These are phyloP conservation scores for Ramalina peruviana DNA, from an alignment of 495 filamentous ascomycete genomes.

Conservation along the genomic window DNA sequence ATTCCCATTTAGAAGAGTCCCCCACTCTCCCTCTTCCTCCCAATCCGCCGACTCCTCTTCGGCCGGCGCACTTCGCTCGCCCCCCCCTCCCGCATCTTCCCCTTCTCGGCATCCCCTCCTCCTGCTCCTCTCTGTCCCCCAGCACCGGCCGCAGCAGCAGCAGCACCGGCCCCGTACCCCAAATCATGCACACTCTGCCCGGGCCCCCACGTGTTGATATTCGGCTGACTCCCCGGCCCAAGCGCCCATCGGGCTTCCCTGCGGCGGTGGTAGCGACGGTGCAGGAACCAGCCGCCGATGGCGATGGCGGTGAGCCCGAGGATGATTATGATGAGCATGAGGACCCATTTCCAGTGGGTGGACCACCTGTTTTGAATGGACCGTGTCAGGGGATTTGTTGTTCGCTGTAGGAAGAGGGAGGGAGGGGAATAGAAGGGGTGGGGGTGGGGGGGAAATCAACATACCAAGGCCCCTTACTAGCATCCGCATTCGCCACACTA, in stretches of 20 bases:
- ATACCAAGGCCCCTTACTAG: constrained; percentile 11
- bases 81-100: constrained; percentile 7
- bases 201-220: constrained; percentile 16
- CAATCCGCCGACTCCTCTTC: too few species aligned
- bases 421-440: too few species aligned
- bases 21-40: too few species aligned
- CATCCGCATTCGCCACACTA: too few species aligned
- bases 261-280: constrained; percentile 31
- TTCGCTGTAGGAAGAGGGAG: not conserved
- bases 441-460: too few species aligned
- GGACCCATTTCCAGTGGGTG: constrained; percentile 37
- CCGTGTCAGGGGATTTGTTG: too few species aligned
- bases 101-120: constrained; percentile 8
- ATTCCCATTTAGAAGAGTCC: too few species aligned
- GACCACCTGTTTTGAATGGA: too few species aligned
- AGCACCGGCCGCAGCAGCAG: too few species aligned
- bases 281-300: constrained; percentile 28
- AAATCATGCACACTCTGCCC: constrained; percentile 18
- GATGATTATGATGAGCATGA: constrained; percentile 39
- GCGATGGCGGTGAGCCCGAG: constrained; percentile 31
- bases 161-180: not conserved
- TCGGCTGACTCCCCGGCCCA: constrained; percentile 5
- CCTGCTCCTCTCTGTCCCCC: not conserved
- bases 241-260: constrained; percentile 6
- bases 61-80: not conserved